Percentiles rank a stretch among this genome's conserved stretches.
phyloP scores from a whole-genome alignment of 2,329 filamentous ascomycete genomes.

The Incumbomyces delicatus region DNA sequence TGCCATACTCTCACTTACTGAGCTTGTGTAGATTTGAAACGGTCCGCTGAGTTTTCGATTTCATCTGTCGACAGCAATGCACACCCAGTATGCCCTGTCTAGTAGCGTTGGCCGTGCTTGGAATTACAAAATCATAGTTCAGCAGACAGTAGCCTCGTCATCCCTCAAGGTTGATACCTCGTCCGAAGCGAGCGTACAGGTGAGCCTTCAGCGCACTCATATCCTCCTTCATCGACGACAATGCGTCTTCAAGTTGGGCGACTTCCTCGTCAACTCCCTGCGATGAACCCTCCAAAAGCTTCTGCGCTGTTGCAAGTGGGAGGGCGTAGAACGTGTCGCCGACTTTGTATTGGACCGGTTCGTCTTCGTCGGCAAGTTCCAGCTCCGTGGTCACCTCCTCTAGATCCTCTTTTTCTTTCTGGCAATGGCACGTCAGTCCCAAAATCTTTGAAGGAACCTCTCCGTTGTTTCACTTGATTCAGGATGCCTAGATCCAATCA shows the following conservation, averaged over 20 bases:
- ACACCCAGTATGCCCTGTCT: too few species aligned
- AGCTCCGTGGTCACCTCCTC: slow-evolving; percentile 86
- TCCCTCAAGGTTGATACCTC: slow-evolving; percentile 85
- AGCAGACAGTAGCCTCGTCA: slow-evolving; percentile 4
- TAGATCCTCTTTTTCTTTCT: slow-evolving; percentile 98
- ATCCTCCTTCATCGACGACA: slow-evolving; percentile 67
- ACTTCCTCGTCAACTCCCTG: slow-evolving; percentile 70
- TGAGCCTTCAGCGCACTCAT: slow-evolving; percentile 85
- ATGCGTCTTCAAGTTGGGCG: slow-evolving; percentile 62
- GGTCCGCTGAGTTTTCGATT: too few species aligned
- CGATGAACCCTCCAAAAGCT: slow-evolving; percentile 64
- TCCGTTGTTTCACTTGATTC: too few species aligned
- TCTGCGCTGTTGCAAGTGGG: slow-evolving; percentile 72
- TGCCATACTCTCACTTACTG: too few species aligned
- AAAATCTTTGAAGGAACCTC: too few species aligned
- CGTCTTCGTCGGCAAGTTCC: slow-evolving; percentile 91
- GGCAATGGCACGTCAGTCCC: neutral
- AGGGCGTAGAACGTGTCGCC: slow-evolving; percentile 92
- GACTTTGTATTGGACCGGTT: slow-evolving; percentile 81
- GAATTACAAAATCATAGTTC: too few species aligned
- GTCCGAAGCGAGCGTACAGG: slow-evolving; percentile 87
- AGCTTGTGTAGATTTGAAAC: too few species aligned
- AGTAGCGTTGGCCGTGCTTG: too few species aligned
- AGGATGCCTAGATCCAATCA: too few species aligned
- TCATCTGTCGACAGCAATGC: too few species aligned